Evolutionary conservation across 805 yeast genomes (phyloP), one percentile per base, ranked within the genome.

Genomic region (Wickerhamiella kazuoi): DNA sequence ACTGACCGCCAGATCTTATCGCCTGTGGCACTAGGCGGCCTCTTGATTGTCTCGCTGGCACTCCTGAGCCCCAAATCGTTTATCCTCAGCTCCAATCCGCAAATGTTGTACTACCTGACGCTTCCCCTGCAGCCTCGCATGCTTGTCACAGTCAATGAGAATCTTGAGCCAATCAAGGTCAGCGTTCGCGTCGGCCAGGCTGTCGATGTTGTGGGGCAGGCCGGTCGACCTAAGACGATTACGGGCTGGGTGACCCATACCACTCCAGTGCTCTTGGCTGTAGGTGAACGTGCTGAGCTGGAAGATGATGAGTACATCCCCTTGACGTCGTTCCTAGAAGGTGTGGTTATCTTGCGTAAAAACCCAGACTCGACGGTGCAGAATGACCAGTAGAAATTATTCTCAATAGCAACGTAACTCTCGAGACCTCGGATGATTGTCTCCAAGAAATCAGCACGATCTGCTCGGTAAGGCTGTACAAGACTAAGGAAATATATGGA

Each of bases 241-340:
- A 90, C 99, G 3, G 99, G 99, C 29, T 90, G 98, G 98, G 97
- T 90, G 17, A 90, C 99, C 1, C 98, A 90, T 54, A 80, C 90
- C 4, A 90, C 99, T 0, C 99, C 99, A 0, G 99, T 90, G 17
- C 65, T 90, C 50, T 67, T 90, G 41, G 86, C 90, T 31, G 76
- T 76, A 50, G 97, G 97, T 34, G 99, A 90, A 60, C 71, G 96
- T 46, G 99, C 98, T 0, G 99, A 90, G 60, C 66, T 90, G 49
- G 99, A 93, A 56, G 84, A 80, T 50, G 93, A 84, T 44, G 95
- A 90, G 61, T 90, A 86, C 62, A 68, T 81, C 45, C 74, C 93
- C 44, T 68, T 83, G 50, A 71, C 90, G 9, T 71, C 75, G 42
- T 72, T 86, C 34, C 67, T 90, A 47, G 99, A 90, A 58, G 98